Evolutionary conservation across 192 early-diverging fungal genomes (phyloP).

Genomic region (Neocallimastix lanati): DNA sequence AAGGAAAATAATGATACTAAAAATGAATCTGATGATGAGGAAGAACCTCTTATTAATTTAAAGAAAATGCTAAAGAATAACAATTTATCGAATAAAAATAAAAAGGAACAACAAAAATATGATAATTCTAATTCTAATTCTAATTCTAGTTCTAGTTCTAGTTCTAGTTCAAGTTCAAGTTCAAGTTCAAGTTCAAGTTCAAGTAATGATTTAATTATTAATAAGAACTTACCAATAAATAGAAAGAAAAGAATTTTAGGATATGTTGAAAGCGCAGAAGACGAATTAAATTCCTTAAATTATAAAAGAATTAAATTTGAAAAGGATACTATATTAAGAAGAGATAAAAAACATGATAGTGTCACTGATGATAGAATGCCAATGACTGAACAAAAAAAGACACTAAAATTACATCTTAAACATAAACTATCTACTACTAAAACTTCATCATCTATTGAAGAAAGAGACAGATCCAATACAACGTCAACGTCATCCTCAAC

Average conservation of each 20-base stretch:
- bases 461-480: background rate
- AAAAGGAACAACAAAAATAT: background rate
- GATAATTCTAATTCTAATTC: background rate
- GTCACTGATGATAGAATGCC: background rate
- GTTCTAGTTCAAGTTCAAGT: no score
- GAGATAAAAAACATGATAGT: no score
- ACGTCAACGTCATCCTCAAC: background rate
- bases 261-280: background rate
- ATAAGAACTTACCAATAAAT: background rate
- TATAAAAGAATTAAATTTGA: background rate
- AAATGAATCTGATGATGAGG: background rate
- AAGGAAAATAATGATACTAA: background rate
- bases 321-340: background rate
- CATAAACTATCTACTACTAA: background rate
- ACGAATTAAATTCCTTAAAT: background rate
- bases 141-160: no score
- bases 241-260: background rate
- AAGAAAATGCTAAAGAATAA: background rate
- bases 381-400: background rate
- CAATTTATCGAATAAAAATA: background rate
- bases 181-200: no score
- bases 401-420: background rate
- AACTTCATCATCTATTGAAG: background rate
- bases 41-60: background rate
- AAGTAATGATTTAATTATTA: background rate